Evolutionary conservation across 2,329 filamentous ascomycete species (phyloP).

Genomic region (Phyllosticta citribraziliensis): DNA sequence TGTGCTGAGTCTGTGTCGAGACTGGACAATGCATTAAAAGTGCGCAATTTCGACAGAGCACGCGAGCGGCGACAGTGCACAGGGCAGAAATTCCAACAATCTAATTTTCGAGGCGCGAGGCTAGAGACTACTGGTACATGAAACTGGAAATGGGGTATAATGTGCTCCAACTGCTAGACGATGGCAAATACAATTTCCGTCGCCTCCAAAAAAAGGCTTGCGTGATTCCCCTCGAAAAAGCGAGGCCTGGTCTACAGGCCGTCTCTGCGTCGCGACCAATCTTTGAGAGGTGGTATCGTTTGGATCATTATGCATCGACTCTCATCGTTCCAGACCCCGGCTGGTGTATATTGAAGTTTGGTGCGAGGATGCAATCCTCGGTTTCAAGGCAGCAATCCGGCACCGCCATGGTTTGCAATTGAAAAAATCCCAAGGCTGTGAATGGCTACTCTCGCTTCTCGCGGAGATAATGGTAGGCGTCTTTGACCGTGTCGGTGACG

Average conservation of each 20-base stretch:
- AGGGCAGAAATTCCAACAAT: not conserved
- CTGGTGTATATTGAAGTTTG: constrained; percentile 1
- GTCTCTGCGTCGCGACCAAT: not conserved
- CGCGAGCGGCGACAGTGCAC: not conserved
- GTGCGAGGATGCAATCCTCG: constrained; percentile 3
- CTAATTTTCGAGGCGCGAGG: not conserved
- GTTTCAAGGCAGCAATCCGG: constrained; percentile 6
- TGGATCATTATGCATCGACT: constrained; percentile 8
- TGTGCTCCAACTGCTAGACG: not conserved
- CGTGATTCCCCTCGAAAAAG: not conserved
- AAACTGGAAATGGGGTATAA: not conserved
- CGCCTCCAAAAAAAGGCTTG: not conserved
- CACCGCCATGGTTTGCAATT: constrained; percentile 5
- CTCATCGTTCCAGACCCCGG: constrained; percentile 7
- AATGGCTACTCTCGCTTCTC: constrained; percentile 2
- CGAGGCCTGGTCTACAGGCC: not conserved
- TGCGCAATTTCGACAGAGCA: not conserved
- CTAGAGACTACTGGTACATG: not conserved
- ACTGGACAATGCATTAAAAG: not conserved
- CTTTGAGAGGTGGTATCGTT: constrained; percentile 4
- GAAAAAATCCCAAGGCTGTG: not conserved
- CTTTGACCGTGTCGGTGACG: constrained; percentile 26
- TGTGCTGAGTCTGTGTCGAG: not conserved
- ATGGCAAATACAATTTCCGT: not conserved
- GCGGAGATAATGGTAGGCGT: constrained; percentile 11